phyloP scores from a whole-genome alignment of 345 rosid genomes.

The Dipteronia sinensis region DNA sequence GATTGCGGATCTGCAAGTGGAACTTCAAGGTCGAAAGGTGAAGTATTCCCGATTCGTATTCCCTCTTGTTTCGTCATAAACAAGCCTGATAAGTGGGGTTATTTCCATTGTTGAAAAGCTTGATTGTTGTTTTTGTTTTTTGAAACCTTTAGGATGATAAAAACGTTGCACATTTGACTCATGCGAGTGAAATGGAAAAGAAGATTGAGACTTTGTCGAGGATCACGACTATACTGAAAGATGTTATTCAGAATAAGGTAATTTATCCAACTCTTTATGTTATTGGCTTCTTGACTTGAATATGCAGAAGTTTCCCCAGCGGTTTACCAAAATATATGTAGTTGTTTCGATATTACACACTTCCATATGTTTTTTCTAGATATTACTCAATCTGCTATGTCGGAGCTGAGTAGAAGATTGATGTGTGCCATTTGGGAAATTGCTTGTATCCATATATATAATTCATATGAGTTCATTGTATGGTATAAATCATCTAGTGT shows the following conservation, averaged over 20 bases:
- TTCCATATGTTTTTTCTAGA: not conserved
- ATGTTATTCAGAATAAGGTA: constrained; percentile 99
- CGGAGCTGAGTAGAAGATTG: no score
- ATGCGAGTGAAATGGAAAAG: constrained; percentile 93
- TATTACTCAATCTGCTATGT: not conserved
- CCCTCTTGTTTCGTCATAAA: not conserved
- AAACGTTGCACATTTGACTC: constrained; percentile 94
- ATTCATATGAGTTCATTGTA: not conserved
- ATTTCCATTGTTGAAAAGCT: constrained; percentile 3
- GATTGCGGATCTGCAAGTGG: constrained; percentile 93
- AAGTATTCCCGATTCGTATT: not conserved
- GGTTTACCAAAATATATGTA: no score
- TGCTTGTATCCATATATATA: not conserved
- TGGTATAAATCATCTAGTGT: not conserved
- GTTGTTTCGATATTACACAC: not conserved
- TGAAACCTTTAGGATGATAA: constrained; percentile 71
- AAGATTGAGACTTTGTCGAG: constrained; percentile 85
- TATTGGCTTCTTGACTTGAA: not conserved
- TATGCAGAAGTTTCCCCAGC: not conserved
- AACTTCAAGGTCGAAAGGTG: constrained; percentile 99
- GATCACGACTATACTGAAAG: constrained; percentile 90
- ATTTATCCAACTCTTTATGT: not conserved
- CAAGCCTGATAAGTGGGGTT: not conserved
- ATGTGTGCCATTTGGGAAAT: not conserved
- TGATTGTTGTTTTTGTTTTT: constrained; percentile 11